Evolutionary conservation across 495 filamentous ascomycete species (phyloP).

Genomic region (Annulohypoxylon stygium): DNA sequence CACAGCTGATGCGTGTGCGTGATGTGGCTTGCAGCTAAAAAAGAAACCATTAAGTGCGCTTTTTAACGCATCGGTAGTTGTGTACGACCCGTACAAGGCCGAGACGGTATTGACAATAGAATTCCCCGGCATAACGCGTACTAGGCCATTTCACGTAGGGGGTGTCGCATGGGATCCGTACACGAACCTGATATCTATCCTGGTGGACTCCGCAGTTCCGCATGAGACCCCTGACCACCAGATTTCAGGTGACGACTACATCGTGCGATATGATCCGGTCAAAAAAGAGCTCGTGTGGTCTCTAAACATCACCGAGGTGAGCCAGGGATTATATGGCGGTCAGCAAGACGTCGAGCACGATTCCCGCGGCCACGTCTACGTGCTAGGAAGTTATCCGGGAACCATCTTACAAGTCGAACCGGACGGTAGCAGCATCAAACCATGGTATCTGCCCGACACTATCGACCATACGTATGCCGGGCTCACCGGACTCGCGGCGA

Average conservation of each 20-base stretch:
- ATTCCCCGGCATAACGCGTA: constrained; percentile 49
- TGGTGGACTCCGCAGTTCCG: constrained; percentile 47
- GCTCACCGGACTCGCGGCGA: constrained; percentile 50
- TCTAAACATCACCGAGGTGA: constrained; percentile 48
- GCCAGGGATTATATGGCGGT: constrained; percentile 47
- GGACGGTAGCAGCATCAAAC: constrained; percentile 41
- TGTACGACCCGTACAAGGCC: constrained; percentile 53
- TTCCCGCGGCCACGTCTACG: constrained; percentile 50
- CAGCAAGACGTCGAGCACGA: constrained; percentile 55
- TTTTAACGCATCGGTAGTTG: constrained; percentile 48
- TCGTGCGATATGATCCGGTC: constrained; percentile 43
- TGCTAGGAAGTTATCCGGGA: constrained; percentile 52
- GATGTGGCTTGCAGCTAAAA: constrained; percentile 21
- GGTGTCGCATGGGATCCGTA: constrained; percentile 52
- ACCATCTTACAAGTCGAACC: constrained; percentile 47
- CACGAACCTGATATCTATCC: constrained; percentile 50
- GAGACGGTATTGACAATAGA: constrained; percentile 44
- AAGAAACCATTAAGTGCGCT: constrained; percentile 19
- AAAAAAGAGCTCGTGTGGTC: constrained; percentile 44
- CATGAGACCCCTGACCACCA: constrained; percentile 50
- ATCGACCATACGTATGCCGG: constrained; percentile 44
- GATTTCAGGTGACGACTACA: constrained; percentile 48
- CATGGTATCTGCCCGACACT: constrained; percentile 48
- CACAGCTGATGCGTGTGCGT: background rate
- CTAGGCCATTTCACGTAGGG: constrained; percentile 49